Evolutionary conservation across 768 basidiomycete species (phyloP), one percentile per base, ranked within the genome.

Genomic region (Rubroboletus satanas): DNA sequence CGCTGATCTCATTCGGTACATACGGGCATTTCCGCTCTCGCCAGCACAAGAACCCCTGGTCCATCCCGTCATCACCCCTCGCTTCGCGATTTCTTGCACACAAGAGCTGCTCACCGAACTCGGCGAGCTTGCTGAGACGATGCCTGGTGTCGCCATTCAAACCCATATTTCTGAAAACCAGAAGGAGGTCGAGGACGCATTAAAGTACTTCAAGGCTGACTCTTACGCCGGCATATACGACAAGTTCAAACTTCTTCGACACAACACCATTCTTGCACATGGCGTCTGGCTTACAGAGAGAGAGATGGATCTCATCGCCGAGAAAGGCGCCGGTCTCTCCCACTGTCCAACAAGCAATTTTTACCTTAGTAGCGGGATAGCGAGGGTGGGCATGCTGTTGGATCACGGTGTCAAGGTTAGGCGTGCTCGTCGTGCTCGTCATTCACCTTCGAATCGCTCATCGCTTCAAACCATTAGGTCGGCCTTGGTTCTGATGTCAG

Each of bases 261-360:
- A 73, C 31, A 91, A 90, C 66, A 97, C 96, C 1, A 80, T 98
- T 33, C 77, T 98, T 33, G 96, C 86, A 2, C 96, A 98, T 67
- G 94, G 83, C 12, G 83, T 95, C 15, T 87, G 90, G 71, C 75
- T 98, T 31, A 80, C 80, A 23, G 79, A 84, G 17, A 75, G 77
- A 5, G 96, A 98, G 71, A 74, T 93, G 55, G 75, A 80, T 36
- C 73, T 96, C 23, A 83, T 98, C 59, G 81, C 82, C 59, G 56
- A 75, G 60, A 76, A 77, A 48, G 74, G 77, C 8, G 84, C 88
- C 1, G 94, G 94, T 10, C 77, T 98, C 46, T 88, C 89, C 60
- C 96, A 98, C 71, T 98, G 96, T 67, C 94, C 96, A 18, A 88
- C 88, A 28, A 95, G 91, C 64, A 98, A 98, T 70, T 90, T 96